Conservation (phyloP, 768 basidiomycete genomes). For the Termitomyces sp. region DNA sequence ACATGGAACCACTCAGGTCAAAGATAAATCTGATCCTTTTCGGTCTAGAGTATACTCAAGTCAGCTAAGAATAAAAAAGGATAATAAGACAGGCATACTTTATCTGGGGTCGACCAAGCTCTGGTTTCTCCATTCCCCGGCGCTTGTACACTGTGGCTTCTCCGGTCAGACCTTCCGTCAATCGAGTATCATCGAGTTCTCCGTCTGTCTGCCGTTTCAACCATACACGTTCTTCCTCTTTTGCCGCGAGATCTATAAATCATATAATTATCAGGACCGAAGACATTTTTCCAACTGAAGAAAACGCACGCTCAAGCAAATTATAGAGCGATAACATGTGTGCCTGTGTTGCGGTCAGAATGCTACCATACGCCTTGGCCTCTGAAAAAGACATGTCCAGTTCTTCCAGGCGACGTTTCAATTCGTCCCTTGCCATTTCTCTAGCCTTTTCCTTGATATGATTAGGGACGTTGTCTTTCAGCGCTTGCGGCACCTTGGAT, state of each 20-base stretch:
- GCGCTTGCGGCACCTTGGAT: slow-evolving; percentile 40
- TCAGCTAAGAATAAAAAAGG: not conserved
- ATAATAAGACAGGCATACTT: slow-evolving; percentile 36
- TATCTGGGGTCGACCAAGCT: slow-evolving; percentile 61
- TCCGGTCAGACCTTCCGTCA: slow-evolving; percentile 65
- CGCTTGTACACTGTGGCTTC: slow-evolving; percentile 69
- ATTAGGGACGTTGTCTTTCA: slow-evolving; percentile 57
- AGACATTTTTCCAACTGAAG: not conserved
- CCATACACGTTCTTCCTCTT: slow-evolving; percentile 69
- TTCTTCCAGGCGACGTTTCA: slow-evolving; percentile 56
- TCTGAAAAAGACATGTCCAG: slow-evolving; percentile 54
- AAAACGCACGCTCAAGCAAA: slow-evolving; percentile 54
- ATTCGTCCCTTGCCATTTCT: slow-evolving; percentile 62
- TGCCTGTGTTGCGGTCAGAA: slow-evolving; percentile 50
- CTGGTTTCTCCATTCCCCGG: slow-evolving; percentile 64
- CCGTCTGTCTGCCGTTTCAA: slow-evolving; percentile 68
- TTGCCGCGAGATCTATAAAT: slow-evolving; percentile 53
- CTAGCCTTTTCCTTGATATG: slow-evolving; percentile 57
- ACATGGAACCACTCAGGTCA: slow-evolving; percentile 69
- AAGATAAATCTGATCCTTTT: slow-evolving; percentile 68
- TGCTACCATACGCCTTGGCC: slow-evolving; percentile 49
- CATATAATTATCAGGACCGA: not conserved
- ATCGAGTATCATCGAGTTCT: slow-evolving; percentile 60
- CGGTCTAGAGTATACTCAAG: slow-evolving; percentile 27
- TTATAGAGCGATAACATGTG: slow-evolving; percentile 58